Base-by-base conservation (phyloP, 2,329 filamentous ascomycete genomes). In the Colletotrichum tofieldiae region DNA sequence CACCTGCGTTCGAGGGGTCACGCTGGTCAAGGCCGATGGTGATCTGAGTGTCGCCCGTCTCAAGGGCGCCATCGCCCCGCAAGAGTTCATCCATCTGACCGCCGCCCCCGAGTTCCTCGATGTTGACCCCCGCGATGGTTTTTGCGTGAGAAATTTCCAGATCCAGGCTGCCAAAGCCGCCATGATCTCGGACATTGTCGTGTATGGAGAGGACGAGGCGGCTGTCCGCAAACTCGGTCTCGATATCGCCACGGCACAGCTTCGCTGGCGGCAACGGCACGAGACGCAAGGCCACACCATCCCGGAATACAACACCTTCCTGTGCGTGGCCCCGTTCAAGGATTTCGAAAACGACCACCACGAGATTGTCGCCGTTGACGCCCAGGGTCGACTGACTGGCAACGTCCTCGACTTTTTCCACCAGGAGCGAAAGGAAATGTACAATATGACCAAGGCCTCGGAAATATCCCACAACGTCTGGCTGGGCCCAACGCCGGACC, bases 101-200 rank as follows among this genome's bases (percentile, higher is more conserved):
- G 79, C 78, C 3, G 82, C 83, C 20, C 83, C 88, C 55, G 87
- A 91, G 29, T 98, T 99, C 78, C 84, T 95, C 73, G 94, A 97
- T 54, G 89, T 92, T 51, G 96, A 99, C 78, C 96, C 96, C 1
- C 89, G 86, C 67, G 94, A 97, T 75, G 96, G 96, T 11, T 98
- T 98, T 79, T 98, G 94, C 5, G 95, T 98, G 54, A 91, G 96
- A 56, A 98, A 98, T 81, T 99, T 99, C 79, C 96, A 98, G 77
- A 98, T 98, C 49, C 96, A 99, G 81, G 89, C 94, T 0, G 93
- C 93, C 71, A 99, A 99, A 81, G 86, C 94, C 75, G 95, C 95
- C 66, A 90, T 93, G 75, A 89, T 96, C 11, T 98, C 95, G 0
- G 96, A 99, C 80, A 94, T 99, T 75, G 89, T 99, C 51, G 90